These are phyloP conservation scores for Tetracladium setigerum DNA, from an alignment of 495 filamentous ascomycete species.

Conservation along the genomic window DNA sequence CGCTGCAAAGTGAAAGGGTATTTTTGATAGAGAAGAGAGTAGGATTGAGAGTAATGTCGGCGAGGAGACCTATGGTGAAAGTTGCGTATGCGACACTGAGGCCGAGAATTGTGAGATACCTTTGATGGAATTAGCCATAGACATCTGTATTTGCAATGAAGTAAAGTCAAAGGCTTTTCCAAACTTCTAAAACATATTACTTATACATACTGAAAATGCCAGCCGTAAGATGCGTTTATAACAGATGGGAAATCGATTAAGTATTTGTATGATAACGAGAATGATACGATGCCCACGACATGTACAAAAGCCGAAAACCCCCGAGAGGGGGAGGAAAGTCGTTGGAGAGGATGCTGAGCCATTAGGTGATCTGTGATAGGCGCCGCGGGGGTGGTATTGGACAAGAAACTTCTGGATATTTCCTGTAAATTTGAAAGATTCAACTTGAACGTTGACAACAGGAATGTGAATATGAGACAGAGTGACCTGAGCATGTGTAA, in stretches of 20 bases:
- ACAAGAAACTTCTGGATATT: neutral
- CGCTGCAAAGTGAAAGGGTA: slow-evolving; percentile 57
- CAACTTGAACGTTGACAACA: too few relatives aligned
- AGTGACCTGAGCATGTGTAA: too few relatives aligned
- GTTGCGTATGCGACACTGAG: slow-evolving; percentile 60
- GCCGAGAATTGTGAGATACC: slow-evolving; percentile 75
- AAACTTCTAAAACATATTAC: too few relatives aligned
- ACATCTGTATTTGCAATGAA: slow-evolving; percentile 18
- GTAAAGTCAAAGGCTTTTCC: neutral
- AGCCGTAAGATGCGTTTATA: slow-evolving; percentile 67
- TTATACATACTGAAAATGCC: slow-evolving; percentile 55
- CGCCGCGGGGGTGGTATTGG: slow-evolving; percentile 18
- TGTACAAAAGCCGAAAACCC: slow-evolving; percentile 64
- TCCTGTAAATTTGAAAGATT: too few relatives aligned
- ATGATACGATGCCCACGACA: slow-evolving; percentile 60
- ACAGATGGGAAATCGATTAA: slow-evolving; percentile 28
- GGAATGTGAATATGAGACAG: too few relatives aligned
- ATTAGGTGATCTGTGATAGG: slow-evolving; percentile 9
- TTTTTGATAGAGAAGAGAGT: slow-evolving; percentile 70
- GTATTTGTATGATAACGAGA: slow-evolving; percentile 61
- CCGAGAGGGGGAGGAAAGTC: slow-evolving; percentile 61
- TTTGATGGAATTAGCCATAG: neutral
- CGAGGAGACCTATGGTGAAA: slow-evolving; percentile 61
- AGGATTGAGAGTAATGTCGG: slow-evolving; percentile 61
- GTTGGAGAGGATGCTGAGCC: slow-evolving; percentile 61